Evolutionary conservation across 1,284 basidiomycete species (phyloP).

Genomic region (Pholiota adiposa): DNA sequence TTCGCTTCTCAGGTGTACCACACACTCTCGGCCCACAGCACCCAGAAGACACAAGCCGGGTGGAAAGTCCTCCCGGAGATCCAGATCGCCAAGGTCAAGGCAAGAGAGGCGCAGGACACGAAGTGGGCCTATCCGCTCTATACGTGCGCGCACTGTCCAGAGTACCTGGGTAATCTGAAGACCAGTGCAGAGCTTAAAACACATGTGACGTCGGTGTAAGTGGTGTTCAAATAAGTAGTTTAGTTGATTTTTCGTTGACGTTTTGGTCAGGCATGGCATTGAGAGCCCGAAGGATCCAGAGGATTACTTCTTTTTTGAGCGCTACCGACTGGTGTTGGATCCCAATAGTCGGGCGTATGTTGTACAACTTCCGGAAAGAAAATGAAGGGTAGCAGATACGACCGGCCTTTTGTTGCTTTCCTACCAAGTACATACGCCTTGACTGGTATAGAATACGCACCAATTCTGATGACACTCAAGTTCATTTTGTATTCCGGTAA

Average conservation of each 20-base stretch:
- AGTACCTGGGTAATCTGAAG: neutral
- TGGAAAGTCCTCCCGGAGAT: constrained; percentile 7
- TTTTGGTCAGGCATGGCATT: constrained; percentile 5
- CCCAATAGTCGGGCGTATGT: neutral
- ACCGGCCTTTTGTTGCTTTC: too few species aligned
- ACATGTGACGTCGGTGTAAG: constrained; percentile 10
- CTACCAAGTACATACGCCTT: too few species aligned
- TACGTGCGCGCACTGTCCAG: constrained; percentile 13
- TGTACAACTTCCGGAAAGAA: too few species aligned
- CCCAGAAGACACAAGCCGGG: neutral
- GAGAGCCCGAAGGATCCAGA: neutral
- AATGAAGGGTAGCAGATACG: too few species aligned
- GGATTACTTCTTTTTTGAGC: constrained; percentile 9
- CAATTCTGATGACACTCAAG: too few species aligned
- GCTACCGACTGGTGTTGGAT: neutral
- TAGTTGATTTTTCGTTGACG: neutral
- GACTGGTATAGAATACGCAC: too few species aligned
- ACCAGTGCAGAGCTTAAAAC: neutral
- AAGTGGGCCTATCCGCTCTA: constrained; percentile 4
- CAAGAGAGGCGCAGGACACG: neutral
- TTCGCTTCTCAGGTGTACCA: constrained; percentile 1
- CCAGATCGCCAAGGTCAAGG: neutral
- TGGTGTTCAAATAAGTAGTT: neutral
- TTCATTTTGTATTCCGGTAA: too few species aligned
- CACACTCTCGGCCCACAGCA: neutral